Evolutionary conservation across 2,329 filamentous ascomycete genomes (phyloP).

Genomic region (Venturia oleaginea): DNA sequence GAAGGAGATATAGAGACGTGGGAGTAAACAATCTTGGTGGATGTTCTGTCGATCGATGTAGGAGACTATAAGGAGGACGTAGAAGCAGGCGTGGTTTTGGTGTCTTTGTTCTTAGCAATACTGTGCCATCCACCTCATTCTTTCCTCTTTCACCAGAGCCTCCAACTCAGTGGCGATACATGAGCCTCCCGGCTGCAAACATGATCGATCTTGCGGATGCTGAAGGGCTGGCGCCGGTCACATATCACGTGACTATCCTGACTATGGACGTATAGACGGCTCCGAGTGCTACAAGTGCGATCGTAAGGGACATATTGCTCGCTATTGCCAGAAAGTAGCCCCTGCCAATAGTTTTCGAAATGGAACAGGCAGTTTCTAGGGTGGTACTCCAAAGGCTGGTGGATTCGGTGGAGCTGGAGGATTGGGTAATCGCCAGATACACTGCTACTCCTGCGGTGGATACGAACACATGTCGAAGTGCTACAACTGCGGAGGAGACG

Average conservation of each 20-base stretch:
- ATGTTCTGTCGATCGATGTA: background rate
- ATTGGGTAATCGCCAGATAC: conserved; percentile 42
- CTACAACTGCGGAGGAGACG: too few species aligned
- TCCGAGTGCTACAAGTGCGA: conserved; percentile 96
- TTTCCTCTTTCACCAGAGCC: too few species aligned
- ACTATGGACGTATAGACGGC: conserved; percentile 36
- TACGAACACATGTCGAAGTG: conserved; percentile 99
- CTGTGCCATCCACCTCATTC: too few species aligned
- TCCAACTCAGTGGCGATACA: too few species aligned
- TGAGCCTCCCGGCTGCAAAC: too few species aligned
- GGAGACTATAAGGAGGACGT: background rate
- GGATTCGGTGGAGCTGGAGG: conserved; percentile 33
- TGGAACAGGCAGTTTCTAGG: conserved; percentile 19
- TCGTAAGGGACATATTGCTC: conserved; percentile 91
- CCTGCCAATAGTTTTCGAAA: conserved; percentile 35
- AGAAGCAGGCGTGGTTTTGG: background rate
- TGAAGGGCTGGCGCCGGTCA: too few species aligned
- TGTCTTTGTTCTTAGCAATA: too few species aligned
- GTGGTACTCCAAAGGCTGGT: conserved; percentile 38
- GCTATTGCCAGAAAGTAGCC: conserved; percentile 64
- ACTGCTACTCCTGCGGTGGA: conserved; percentile 93
- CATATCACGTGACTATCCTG: conserved; percentile 76
- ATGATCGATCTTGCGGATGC: too few species aligned
- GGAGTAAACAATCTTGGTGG: background rate
- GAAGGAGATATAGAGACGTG: background rate